Percentiles rank a stretch among this genome's conserved stretches.
Conservation (phyloP, 352 stramenopile genomes). For the Phytopythium aichiense region DNA sequence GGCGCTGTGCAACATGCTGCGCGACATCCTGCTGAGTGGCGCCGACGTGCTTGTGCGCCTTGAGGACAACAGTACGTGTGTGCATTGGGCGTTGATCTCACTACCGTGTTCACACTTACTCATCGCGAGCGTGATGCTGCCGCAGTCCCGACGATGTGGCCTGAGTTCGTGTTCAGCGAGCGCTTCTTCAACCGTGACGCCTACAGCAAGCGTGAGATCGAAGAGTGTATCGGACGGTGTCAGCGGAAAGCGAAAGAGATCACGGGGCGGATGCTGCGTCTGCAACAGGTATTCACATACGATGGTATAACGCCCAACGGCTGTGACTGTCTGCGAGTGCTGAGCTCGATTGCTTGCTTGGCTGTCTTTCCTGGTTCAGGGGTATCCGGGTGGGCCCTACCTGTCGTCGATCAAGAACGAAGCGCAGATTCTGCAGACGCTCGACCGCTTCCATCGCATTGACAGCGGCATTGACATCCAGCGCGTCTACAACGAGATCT, state of each 20-base stretch:
- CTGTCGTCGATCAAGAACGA: conserved; percentile 59
- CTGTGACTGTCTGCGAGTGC: background rate
- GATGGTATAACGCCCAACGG: background rate
- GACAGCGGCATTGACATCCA: conserved; percentile 67
- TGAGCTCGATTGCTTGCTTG: background rate
- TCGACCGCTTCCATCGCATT: conserved; percentile 78
- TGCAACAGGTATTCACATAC: conserved; percentile 44
- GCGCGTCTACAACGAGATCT: conserved; percentile 72
- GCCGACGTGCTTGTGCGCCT: conserved; percentile 75
- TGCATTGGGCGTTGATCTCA: background rate
- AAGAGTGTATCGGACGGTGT: conserved; percentile 47
- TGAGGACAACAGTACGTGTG: conserved; percentile 66
- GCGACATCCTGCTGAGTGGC: conserved; percentile 61
- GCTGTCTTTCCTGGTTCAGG: conserved; percentile 8
- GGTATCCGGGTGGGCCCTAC: conserved; percentile 25
- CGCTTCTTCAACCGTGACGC: conserved; percentile 67
- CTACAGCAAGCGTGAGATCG: conserved; percentile 43
- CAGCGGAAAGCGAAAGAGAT: conserved; percentile 49
- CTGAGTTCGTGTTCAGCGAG: conserved; percentile 60
- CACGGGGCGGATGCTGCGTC: conserved; percentile 54
- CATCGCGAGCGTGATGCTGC: background rate
- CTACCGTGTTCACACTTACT: background rate
- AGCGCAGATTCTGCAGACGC: conserved; percentile 67
- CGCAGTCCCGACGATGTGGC: conserved; percentile 67
- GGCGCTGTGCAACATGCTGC: conserved; percentile 68